Evolutionary conservation across 169 alveolate species (phyloP).

Genomic region (Besnoitia besnoiti): DNA sequence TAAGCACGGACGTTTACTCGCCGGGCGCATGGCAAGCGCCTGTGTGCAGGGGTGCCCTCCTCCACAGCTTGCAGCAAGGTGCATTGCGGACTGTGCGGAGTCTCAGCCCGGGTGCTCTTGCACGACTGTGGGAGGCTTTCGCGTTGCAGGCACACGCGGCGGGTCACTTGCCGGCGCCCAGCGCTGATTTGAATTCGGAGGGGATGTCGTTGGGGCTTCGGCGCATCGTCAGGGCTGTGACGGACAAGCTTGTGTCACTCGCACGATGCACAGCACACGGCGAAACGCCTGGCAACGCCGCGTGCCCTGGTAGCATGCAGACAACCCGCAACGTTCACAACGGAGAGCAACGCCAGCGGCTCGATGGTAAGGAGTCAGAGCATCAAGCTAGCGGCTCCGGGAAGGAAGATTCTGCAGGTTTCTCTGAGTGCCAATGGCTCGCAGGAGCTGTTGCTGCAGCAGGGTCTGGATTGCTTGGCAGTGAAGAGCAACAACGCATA

Average conservation of each 20-base stretch:
- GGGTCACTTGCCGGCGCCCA: no score
- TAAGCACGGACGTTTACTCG: no score
- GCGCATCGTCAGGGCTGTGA: background rate
- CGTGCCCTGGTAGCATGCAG: background rate
- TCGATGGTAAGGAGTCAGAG: background rate
- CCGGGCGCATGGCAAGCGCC: no score
- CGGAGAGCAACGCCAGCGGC: background rate
- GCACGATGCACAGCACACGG: background rate
- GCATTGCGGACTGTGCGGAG: background rate
- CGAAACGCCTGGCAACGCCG: background rate
- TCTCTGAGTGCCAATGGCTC: background rate
- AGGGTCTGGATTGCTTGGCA: conserved; percentile 5
- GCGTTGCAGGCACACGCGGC: background rate
- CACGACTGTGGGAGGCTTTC: background rate
- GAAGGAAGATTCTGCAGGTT: no score
- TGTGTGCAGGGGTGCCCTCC: no score
- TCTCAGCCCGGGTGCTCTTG: background rate
- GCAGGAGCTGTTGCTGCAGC: conserved; percentile 14
- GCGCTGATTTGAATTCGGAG: no score
- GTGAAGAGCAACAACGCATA: background rate
- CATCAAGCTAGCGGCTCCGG: no score
- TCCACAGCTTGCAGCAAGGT: background rate
- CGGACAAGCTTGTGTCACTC: background rate
- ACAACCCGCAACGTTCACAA: background rate
- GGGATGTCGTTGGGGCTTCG: background rate